Evolutionary conservation across 768 basidiomycete species (phyloP), one percentile per base, ranked within the genome.

Genomic region (Calvatia gigantea): DNA sequence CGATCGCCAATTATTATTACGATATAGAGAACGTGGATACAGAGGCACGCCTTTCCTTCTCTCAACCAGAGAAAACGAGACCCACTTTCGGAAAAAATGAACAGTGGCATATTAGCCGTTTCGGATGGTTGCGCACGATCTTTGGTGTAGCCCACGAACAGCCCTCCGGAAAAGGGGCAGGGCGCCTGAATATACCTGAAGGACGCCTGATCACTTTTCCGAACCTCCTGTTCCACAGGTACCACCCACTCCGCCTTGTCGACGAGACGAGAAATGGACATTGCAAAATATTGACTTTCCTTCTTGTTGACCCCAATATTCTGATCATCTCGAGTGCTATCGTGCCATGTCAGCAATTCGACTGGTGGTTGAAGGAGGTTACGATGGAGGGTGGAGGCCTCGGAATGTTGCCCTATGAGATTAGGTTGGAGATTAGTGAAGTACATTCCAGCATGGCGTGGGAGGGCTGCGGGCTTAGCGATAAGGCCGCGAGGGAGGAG

Each of bases 251-350:
- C 59, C 51, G 58, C 21, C 69, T 77, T 17, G 56, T 44, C 2
- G 72, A 77, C 59, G 59, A 58, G 0, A 66, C 67, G n/a, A 69
- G 68, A 48, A 70, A 69, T 3, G 77, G 75, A 2, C 65, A 73
- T 50, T 64, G 74, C 44, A 78, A 73, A 59, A 71, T 78, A n/a
- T 58, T 77, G 8, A 69, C 68, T 2, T 61, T 77, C n/a, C 9
- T 74, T 72, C 61, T 67, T 76, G 67, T 74, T 48, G 72, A 76
- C 50, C 69, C 69, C 0, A 59, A 65, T 39, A 38, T 59, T 33
- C 54, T 52, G 25, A 60, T 70, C 8, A 53, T 65, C 15, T 68
- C 67, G 8, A 63, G 69, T 0, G 59, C 9, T 11, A 19, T 12
- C 19, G 62, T 70, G 1, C 67, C 67, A 0, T 61, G 60, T 27